Conservation (phyloP, 1,284 basidiomycete genomes). For the Ustilago shanxiensis region DNA sequence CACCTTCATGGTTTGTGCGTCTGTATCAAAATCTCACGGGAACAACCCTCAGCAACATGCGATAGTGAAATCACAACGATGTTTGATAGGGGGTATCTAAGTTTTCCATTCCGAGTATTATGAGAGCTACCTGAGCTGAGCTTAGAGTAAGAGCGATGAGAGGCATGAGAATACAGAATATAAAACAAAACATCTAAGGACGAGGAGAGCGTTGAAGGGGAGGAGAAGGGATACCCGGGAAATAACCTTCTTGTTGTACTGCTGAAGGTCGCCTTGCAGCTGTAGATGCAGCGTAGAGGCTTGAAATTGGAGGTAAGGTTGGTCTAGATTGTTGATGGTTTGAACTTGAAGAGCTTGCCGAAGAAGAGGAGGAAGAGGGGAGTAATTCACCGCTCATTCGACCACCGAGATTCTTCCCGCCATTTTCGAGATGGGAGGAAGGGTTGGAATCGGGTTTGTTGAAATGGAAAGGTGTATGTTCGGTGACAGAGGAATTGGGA, state of each 20-base stretch:
- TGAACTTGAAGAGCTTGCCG: constrained; percentile 3
- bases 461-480: constrained; percentile 10
- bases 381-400: background rate
- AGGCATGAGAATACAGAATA: background rate
- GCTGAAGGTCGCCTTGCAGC: background rate
- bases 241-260: background rate
- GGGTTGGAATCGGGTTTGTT: background rate
- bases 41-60: no score
- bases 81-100: no score
- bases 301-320: constrained; percentile 22
- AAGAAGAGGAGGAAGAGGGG: constrained; percentile 1
- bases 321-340: constrained; percentile 9
- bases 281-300: constrained; percentile 12
- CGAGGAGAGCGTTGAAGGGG: background rate
- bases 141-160: background rate
- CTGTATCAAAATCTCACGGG: no score
- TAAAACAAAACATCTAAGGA: constrained; percentile 7
- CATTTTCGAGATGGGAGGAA: background rate
- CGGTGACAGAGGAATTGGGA: constrained; percentile 20
- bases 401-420: background rate
- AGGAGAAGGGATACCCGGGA: background rate
- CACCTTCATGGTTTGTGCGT: no score
- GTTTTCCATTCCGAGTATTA: background rate
- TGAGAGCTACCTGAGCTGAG: background rate
- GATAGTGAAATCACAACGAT: no score